Percentiles rank a stretch among this genome's conserved stretches.
Evolutionary conservation across 305 asterid species (phyloP).

Genomic region (Withania somnifera): DNA sequence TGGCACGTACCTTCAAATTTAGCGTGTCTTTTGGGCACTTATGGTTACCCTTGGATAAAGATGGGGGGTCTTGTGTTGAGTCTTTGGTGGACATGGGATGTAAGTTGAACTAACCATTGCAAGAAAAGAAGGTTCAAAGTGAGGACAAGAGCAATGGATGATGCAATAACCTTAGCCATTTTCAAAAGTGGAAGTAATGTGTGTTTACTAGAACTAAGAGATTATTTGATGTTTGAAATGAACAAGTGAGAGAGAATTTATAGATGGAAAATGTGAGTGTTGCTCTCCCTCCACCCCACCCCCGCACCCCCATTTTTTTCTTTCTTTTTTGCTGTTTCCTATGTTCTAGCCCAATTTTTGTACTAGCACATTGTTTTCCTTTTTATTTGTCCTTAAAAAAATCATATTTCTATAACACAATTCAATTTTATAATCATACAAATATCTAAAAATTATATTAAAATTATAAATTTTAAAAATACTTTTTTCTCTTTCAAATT

Average conservation of each 20-base stretch:
- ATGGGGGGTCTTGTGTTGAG: neutral
- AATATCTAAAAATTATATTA: no score
- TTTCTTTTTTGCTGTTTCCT: neutral
- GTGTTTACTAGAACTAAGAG: neutral
- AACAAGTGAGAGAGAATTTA: neutral
- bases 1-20: conserved; percentile 7
- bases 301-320: no score
- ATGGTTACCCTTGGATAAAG: neutral
- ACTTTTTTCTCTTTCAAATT: neutral
- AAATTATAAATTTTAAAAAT: neutral
- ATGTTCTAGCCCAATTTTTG: neutral
- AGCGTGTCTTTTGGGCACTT: conserved; percentile 9
- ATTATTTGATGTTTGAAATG: neutral
- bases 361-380: neutral
- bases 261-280: neutral
- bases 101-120: conserved; percentile 7
- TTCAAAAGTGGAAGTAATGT: neutral
- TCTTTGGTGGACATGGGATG: conserved; percentile 2
- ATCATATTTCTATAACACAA: no score
- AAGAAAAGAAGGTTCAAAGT: conserved; percentile 13
- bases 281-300: no score
- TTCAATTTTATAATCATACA: no score
- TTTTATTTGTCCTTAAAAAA: no score
- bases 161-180: neutral
- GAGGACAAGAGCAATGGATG: neutral